Conservation (phyloP, 2,329 filamentous ascomycete species). For the Cadophora gregata region DNA sequence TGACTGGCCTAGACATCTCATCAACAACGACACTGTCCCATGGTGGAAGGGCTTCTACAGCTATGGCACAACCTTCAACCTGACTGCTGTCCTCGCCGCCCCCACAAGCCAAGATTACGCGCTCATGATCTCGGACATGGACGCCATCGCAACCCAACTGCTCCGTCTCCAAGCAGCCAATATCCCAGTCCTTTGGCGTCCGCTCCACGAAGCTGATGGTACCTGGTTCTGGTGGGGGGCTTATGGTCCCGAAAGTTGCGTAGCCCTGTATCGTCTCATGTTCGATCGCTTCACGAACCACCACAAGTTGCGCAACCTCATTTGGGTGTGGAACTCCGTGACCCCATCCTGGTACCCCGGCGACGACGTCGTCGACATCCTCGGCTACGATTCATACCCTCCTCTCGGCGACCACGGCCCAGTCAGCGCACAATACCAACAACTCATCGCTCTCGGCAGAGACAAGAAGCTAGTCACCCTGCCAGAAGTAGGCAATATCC, state of each 20-base stretch:
- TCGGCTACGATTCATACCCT: conserved; percentile 53
- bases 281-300: conserved; percentile 52
- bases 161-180: conserved; percentile 50
- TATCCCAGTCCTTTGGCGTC: conserved; percentile 55
- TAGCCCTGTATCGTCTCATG: conserved; percentile 51
- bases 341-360: conserved; percentile 55
- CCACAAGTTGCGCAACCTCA: conserved; percentile 53
- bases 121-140: conserved; percentile 54
- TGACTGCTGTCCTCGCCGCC: conserved; percentile 49
- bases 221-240: conserved; percentile 61
- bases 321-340: conserved; percentile 59
- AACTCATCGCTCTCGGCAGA: conserved; percentile 49
- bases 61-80: conserved; percentile 54
- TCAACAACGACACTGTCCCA: conserved; percentile 47
- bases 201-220: conserved; percentile 57
- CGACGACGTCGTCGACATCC: conserved; percentile 52
- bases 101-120: conserved; percentile 54
- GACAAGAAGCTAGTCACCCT: conserved; percentile 56
- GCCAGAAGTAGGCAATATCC: conserved; percentile 54
- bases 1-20: conserved; percentile 46
- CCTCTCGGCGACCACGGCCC: conserved; percentile 44
- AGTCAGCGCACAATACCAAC: conserved; percentile 52
- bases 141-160: conserved; percentile 54
- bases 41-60: conserved; percentile 59
- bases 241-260: conserved; percentile 52